phyloP scores from a whole-genome alignment of 2,329 filamentous ascomycete genomes.

The Bipolaris victoriae region DNA sequence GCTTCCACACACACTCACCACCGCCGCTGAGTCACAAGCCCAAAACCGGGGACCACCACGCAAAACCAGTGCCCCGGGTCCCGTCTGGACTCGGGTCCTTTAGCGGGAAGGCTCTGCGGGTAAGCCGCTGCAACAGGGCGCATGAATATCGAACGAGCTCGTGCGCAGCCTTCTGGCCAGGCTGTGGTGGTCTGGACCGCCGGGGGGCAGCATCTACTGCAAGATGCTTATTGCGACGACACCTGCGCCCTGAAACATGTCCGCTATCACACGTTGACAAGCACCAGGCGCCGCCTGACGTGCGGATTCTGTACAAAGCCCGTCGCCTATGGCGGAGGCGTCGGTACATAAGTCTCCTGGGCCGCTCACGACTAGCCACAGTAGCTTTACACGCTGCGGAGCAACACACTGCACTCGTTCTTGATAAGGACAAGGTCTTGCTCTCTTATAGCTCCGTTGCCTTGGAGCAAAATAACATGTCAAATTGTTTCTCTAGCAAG shows the following conservation, averaged over 20 bases:
- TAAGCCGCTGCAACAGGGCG: constrained; percentile 26
- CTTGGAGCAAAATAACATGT: not conserved
- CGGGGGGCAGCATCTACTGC: constrained; percentile 25
- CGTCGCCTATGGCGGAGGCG: not conserved
- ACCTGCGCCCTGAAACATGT: constrained; percentile 2
- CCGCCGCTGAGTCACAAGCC: constrained; percentile 26
- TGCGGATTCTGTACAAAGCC: not conserved
- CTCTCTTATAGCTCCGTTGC: not conserved
- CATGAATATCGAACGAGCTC: constrained; percentile 24
- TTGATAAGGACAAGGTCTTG: not conserved
- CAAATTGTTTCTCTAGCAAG: constrained; percentile 14
- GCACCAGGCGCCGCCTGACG: not conserved
- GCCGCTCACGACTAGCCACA: not conserved
- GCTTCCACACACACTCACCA: constrained; percentile 18
- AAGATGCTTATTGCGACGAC: constrained; percentile 48
- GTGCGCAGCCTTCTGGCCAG: constrained; percentile 25
- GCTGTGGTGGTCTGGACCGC: constrained; percentile 38
- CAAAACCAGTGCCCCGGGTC: constrained; percentile 24
- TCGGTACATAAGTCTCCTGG: not conserved
- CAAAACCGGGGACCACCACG: constrained; percentile 16
- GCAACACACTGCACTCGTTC: not conserved
- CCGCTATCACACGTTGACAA: not conserved
- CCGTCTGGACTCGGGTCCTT: constrained; percentile 30
- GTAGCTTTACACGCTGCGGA: not conserved
- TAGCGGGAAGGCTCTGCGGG: constrained; percentile 34